Evolutionary conservation across 176 grass and related monocot species (phyloP).

Genomic region (Zoysia pacifica): DNA sequence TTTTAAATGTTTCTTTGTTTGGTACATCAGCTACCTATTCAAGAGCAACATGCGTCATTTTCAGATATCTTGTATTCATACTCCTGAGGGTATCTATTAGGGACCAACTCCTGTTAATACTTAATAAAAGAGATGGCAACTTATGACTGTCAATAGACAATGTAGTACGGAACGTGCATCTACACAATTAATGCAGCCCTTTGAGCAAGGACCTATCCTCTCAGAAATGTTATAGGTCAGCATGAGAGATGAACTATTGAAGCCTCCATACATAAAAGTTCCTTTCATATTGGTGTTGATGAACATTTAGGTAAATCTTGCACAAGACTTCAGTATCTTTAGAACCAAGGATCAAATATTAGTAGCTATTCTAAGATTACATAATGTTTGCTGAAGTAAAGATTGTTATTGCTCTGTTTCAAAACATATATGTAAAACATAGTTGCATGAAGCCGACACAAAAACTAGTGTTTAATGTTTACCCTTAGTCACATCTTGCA

Average conservation of each 20-base stretch:
- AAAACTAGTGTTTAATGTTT: background rate
- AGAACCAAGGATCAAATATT: background rate
- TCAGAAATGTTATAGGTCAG: background rate
- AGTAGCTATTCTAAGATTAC: background rate
- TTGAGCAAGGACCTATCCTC: background rate
- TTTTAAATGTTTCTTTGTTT: constrained; percentile 12
- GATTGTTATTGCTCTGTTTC: background rate
- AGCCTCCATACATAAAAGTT: background rate
- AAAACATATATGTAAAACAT: background rate
- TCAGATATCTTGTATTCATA: background rate
- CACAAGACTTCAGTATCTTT: constrained; percentile 6
- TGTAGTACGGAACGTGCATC: constrained; percentile 21
- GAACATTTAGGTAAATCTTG: constrained; percentile 9
- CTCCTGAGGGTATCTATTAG: constrained; percentile 20
- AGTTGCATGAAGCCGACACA: background rate
- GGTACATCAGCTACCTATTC: constrained; percentile 35
- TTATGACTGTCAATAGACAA: constrained; percentile 26
- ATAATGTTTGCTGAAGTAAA: background rate
- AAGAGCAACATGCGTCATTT: constrained; percentile 10
- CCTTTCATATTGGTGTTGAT: background rate
- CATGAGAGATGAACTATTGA: background rate
- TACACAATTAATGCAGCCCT: background rate
- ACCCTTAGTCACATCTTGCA: background rate
- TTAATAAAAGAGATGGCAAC: constrained; percentile 33
- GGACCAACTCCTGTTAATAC: constrained; percentile 22